Conservation (phyloP, 2,329 filamentous ascomycete genomes). For the Aureobasidium melanogenum region DNA sequence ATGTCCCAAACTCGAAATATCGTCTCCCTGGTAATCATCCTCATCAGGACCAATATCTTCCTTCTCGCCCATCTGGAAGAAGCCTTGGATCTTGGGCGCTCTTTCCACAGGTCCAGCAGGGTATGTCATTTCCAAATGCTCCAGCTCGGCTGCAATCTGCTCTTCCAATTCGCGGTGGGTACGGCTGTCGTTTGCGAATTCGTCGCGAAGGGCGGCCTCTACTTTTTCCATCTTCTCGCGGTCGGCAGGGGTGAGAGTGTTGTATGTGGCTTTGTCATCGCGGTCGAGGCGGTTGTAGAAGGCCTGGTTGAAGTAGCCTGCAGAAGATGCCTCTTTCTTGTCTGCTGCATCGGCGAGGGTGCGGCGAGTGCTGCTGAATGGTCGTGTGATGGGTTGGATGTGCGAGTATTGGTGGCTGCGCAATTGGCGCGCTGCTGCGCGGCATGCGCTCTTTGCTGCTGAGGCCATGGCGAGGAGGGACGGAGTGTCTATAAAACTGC, state of each 20-base stretch:
- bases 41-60: slow-evolving; percentile 21
- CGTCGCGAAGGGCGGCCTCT: slow-evolving; percentile 2
- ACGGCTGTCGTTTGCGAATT: slow-evolving; percentile 11
- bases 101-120: slow-evolving; percentile 4
- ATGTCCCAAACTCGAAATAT: slow-evolving; percentile 76
- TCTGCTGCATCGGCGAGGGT: neutral
- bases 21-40: slow-evolving; percentile 66
- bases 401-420: neutral
- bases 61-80: slow-evolving; percentile 20
- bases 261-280: slow-evolving; percentile 15
- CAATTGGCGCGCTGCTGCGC: slow-evolving; percentile 5
- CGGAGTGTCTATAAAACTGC: neutral
- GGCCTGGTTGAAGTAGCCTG: slow-evolving; percentile 14
- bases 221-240: slow-evolving; percentile 11
- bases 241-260: slow-evolving; percentile 13
- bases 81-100: slow-evolving; percentile 12
- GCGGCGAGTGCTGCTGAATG: slow-evolving; percentile 5
- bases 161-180: slow-evolving; percentile 14
- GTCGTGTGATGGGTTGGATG: neutral
- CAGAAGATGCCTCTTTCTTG: neutral
- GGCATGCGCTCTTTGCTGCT: slow-evolving; percentile 4
- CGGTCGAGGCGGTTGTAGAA: slow-evolving; percentile 15
- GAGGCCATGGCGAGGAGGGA: neutral
- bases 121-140: slow-evolving; percentile 13
- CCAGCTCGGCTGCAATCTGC: slow-evolving; percentile 1